Percentiles rank a stretch among this genome's conserved stretches.
Conservation (phyloP, 2,329 filamentous ascomycete genomes). For the Venturia nashicola region DNA sequence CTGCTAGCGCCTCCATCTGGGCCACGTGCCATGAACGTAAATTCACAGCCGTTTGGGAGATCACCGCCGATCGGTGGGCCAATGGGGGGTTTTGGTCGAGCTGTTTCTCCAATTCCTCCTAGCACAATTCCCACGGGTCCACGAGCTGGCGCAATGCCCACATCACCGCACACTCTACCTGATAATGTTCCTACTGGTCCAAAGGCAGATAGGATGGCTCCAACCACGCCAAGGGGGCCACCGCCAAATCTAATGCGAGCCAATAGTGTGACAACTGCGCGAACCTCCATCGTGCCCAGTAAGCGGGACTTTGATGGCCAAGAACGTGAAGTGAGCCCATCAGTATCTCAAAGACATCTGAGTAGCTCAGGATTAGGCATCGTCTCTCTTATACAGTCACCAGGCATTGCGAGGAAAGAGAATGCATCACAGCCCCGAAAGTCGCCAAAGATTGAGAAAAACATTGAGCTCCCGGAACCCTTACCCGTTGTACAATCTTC, state of each 20-base stretch:
- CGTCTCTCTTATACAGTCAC: not conserved
- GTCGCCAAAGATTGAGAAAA: not conserved
- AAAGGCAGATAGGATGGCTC: slow-evolving; percentile 19
- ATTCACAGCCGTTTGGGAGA: slow-evolving; percentile 9
- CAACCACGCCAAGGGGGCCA: not conserved
- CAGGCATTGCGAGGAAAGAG: not conserved
- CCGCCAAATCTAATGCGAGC: slow-evolving; percentile 4
- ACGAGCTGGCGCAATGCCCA: slow-evolving; percentile 18
- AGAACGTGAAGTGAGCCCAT: slow-evolving; percentile 23
- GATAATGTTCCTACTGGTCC: slow-evolving; percentile 28
- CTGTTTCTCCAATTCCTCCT: slow-evolving; percentile 7
- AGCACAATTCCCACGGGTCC: slow-evolving; percentile 28
- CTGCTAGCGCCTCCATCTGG: slow-evolving; percentile 5
- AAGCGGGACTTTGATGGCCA: slow-evolving; percentile 33
- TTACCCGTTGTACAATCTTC: not conserved
- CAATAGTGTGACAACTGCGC: not conserved
- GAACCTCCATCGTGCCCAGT: slow-evolving; percentile 21
- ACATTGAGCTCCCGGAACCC: not conserved
- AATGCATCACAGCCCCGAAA: not conserved
- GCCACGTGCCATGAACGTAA: slow-evolving; percentile 10
- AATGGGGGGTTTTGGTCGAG: not conserved
- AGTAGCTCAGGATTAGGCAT: not conserved
- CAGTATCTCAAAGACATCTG: not conserved
- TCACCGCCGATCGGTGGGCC: not conserved
- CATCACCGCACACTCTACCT: slow-evolving; percentile 5